Evolutionary conservation across 2,329 filamentous ascomycete species (phyloP), one percentile per base, ranked within the genome.

Genomic region (Penicillium sp.): DNA sequence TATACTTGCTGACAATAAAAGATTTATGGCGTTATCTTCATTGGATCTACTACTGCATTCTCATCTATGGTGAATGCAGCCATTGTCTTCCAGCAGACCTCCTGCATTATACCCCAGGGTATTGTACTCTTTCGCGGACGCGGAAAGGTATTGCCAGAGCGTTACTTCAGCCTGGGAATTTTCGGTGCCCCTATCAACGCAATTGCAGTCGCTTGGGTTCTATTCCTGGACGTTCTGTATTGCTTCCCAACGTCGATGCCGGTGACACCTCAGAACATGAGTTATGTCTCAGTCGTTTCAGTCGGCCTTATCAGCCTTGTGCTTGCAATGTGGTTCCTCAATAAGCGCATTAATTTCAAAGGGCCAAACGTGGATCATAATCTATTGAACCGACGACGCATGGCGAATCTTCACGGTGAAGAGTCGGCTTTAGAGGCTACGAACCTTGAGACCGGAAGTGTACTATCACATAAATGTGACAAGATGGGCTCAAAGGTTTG

Each of bases 41-140:
- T 49, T 17, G 47, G 37, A 20, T 43, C 47, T 4, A 49, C 47
- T 15, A 44, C 47, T 12, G 47, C 47, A 13, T 49, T 49, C 40
- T 34, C 39, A 23, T 49, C 47, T 5, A 49, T 49, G 24, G 39
- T 49, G 13, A 49, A 32, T n/a, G 27, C 47, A 13, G 39, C 47
- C 10, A 41, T 49, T 32, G 29, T 49, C 7, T 49, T 49, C 40
- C 47, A 27, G 18, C 39, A 49, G 4, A 49, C 39, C 8, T 49
- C 47, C 4, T 49, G 39, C 27, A 27, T 41, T 18, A 41, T 49
- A 20, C 37, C 47, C 7, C 47, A 49, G 30, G 39, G n/a, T 7
- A 44, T 49, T 43, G 3, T 44, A n/a, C 21, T 49, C 3, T 17
- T 20, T 20, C 39, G 47, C 6, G 47, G 47, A 7, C 47, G 47